Evolutionary conservation across 495 filamentous ascomycete genomes (phyloP), one percentile per base, ranked within the genome.

Genomic region (Lentithecium fluviatile): DNA sequence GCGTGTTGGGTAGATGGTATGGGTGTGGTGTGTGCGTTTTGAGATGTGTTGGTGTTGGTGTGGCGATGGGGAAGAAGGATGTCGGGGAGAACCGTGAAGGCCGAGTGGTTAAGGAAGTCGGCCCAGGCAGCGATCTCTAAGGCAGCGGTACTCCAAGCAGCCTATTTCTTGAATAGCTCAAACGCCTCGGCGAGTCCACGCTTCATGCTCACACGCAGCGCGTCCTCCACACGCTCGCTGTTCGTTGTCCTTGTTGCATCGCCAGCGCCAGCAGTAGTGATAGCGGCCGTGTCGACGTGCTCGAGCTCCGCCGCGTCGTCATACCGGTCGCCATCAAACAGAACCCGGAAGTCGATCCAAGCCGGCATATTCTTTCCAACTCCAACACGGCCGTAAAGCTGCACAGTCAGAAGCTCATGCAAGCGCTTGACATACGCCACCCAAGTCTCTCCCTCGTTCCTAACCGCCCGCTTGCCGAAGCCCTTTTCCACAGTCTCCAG

Each of bases 151-250:
- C n/a, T n/a, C n/a, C n/a, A n/a, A n/a, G n/a, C n/a, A n/a, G n/a
- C 40, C 6, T 20, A 15, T 15, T 45, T 52, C 52, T 64, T 59
- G 45, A 65, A 65, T 29, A 60, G 15, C 29, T 58, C 55, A 17
- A 64, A 64, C 1, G 54, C 54, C 40, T 59, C 48, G 8, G 20
- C 19, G 1, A 64, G 19, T 2, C 23, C 61, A 13, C 43, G 25
- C 50, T 50, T 58, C 12, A 64, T 8, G 23, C 34, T 47, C 2
- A 19, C 29, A 11, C 32, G 34, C 42, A 17, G 0, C 13, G 29
- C 13, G 13, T 50, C 46, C 23, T 51, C 38, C 24, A 21, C 46
- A 15, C 34, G 19, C 6, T 52, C 25, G 51, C 36, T 24, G 32
- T 43, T 43, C n/a, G 20, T 21, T 6, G 19, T n/a, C 4, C 4